phyloP scores from a whole-genome alignment of 768 basidiomycete genomes.

The Clavaria fumosa region DNA sequence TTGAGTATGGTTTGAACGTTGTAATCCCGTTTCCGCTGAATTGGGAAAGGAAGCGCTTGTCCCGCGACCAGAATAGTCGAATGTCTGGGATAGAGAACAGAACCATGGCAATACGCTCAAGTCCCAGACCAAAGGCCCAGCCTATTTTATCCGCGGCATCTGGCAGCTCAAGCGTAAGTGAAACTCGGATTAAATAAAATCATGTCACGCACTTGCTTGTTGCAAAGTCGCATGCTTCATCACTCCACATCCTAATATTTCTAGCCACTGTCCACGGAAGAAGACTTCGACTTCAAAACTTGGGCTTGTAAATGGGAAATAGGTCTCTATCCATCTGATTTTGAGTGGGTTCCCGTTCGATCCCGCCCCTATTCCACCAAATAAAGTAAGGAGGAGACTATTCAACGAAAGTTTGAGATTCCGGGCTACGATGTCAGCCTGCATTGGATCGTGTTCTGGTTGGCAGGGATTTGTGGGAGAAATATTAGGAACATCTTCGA shows the following conservation, averaged over 20 bases:
- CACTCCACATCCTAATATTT: slow-evolving; percentile 89
- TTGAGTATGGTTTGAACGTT: slow-evolving; percentile 82
- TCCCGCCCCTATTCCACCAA: slow-evolving; percentile 42
- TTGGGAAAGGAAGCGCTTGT: slow-evolving; percentile 76
- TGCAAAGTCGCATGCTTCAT: slow-evolving; percentile 80
- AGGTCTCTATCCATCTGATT: slow-evolving; percentile 95
- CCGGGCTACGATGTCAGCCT: slow-evolving; percentile 58
- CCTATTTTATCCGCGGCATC: slow-evolving; percentile 75
- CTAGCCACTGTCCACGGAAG: slow-evolving; percentile 92
- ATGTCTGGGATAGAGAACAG: slow-evolving; percentile 96
- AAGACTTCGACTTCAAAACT: slow-evolving; percentile 98
- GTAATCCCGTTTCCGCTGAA: slow-evolving; percentile 65
- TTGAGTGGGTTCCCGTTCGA: slow-evolving; percentile 54
- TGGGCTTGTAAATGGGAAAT: slow-evolving; percentile 95
- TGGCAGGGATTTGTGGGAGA: slow-evolving; percentile 72
- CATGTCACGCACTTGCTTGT: slow-evolving; percentile 51
- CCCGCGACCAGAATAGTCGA: slow-evolving; percentile 91
- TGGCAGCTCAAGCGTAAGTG: slow-evolving; percentile 13
- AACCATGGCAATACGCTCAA: slow-evolving; percentile 97
- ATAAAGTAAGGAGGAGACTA: slow-evolving; percentile 66
- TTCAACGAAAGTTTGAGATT: slow-evolving; percentile 89
- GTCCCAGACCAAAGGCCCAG: slow-evolving; percentile 96
- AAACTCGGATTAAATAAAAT: slow-evolving; percentile 6
- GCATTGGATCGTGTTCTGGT: slow-evolving; percentile 52
- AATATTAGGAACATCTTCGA: slow-evolving; percentile 72